Evolutionary conservation across 2,329 filamentous ascomycete genomes (phyloP).

Genomic region (Fusarium avenaceum): DNA sequence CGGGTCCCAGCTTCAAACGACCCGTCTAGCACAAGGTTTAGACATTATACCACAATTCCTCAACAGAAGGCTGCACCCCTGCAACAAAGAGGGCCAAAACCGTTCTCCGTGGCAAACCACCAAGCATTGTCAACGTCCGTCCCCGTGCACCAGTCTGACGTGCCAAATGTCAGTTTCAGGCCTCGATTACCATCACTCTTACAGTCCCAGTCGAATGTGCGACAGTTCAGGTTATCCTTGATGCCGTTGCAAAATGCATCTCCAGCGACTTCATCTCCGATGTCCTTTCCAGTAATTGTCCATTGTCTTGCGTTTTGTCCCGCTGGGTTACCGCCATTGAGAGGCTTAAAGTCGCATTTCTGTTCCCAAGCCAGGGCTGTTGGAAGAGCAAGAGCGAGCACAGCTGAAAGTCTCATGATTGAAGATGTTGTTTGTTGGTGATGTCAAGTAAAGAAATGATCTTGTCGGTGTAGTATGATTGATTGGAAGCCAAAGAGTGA

Average conservation of each 20-base stretch:
- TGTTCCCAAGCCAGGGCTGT: background rate
- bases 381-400: background rate
- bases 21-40: too few relatives aligned
- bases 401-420: constrained; percentile 2
- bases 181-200: constrained; percentile 7
- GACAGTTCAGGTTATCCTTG: background rate
- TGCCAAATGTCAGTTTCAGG: background rate
- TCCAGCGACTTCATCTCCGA: constrained; percentile 1
- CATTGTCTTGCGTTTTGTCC: background rate
- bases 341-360: background rate
- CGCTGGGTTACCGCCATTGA: background rate
- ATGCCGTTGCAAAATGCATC: constrained; percentile 8
- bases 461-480: background rate
- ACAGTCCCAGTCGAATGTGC: background rate
- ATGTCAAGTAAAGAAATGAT: background rate
- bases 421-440: background rate
- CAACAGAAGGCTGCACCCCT: too few relatives aligned
- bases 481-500: background rate
- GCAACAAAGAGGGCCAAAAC: background rate
- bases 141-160: background rate
- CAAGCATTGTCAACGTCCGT: background rate
- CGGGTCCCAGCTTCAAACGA: too few relatives aligned
- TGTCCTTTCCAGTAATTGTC: constrained; percentile 6
- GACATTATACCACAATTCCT: too few relatives aligned
- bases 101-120: constrained; percentile 4